Conservation (phyloP, 2,329 filamentous ascomycete species). For the Penicillium capsulatum region DNA sequence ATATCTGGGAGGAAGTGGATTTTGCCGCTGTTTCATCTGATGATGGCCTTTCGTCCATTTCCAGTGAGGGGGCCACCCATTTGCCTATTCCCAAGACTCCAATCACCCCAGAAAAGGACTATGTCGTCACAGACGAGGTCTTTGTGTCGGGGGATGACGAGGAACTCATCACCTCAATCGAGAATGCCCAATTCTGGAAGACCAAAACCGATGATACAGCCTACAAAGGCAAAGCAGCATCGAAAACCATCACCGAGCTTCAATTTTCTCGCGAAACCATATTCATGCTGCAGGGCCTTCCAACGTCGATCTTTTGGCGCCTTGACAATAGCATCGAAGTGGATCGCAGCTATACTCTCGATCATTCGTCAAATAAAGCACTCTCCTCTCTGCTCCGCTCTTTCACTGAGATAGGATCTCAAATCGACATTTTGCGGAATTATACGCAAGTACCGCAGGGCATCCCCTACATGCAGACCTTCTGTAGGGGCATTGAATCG, state of each 20-base stretch:
- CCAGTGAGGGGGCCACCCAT: constrained; percentile 30
- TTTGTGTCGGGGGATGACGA: constrained; percentile 32
- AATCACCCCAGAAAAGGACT: constrained; percentile 29
- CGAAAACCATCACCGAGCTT: constrained; percentile 59
- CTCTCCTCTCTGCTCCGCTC: constrained; percentile 35
- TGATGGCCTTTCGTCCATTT: constrained; percentile 34
- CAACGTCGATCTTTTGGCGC: constrained; percentile 64
- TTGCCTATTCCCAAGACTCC: constrained; percentile 27
- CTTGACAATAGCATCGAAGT: constrained; percentile 33
- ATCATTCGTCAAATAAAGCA: constrained; percentile 31
- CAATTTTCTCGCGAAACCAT: constrained; percentile 72
- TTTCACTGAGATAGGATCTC: constrained; percentile 49
- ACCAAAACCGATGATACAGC: constrained; percentile 17
- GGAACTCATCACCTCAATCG: constrained; percentile 38
- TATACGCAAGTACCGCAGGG: constrained; percentile 48
- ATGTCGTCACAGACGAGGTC: constrained; percentile 32
- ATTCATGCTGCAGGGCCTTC: constrained; percentile 78
- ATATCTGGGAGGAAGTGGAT: constrained; percentile 42
- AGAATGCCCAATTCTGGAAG: constrained; percentile 49
- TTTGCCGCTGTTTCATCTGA: constrained; percentile 39
- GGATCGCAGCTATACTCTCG: constrained; percentile 36
- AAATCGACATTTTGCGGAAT: constrained; percentile 46
- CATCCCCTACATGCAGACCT: constrained; percentile 64
- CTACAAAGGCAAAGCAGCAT: constrained; percentile 17
- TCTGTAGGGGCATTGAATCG: constrained; percentile 59